Percentiles rank a stretch among this genome's conserved stretches.
Evolutionary conservation across 2,329 filamentous ascomycete genomes (phyloP).

Genomic region (Exophiala lecanii-corni): DNA sequence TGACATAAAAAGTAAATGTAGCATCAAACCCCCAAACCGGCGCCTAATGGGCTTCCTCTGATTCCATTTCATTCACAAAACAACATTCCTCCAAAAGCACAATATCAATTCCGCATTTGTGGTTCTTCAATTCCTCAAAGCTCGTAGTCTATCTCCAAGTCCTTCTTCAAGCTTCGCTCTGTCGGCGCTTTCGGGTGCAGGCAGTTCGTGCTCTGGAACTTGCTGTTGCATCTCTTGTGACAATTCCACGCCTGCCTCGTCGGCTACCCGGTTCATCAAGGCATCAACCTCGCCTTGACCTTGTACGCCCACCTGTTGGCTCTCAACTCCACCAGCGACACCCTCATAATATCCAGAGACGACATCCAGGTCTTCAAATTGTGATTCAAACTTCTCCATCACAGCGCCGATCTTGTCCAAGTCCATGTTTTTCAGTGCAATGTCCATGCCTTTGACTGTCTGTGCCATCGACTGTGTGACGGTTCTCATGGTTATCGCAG

Average conservation of each 20-base stretch:
- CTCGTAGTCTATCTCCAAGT: constrained; percentile 31
- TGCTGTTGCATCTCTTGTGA: constrained; percentile 60
- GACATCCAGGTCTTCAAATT: constrained; percentile 49
- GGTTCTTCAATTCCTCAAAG: constrained; percentile 31
- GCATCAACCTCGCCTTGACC: constrained; percentile 83
- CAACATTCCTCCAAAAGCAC: too few species aligned
- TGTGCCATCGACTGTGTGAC: constrained; percentile 42
- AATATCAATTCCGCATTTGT: too few species aligned
- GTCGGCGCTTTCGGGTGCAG: constrained; percentile 22
- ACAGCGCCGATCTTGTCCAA: constrained; percentile 56
- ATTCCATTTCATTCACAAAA: too few species aligned
- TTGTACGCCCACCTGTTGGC: constrained; percentile 39
- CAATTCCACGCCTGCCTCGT: constrained; percentile 81
- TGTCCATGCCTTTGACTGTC: constrained; percentile 42
- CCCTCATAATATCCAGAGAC: constrained; percentile 71
- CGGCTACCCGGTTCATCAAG: constrained; percentile 77
- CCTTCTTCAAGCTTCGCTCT: constrained; percentile 30
- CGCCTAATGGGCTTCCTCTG: too few species aligned
- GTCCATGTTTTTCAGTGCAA: constrained; percentile 43
- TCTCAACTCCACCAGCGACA: constrained; percentile 58
- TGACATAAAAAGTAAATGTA: too few species aligned
- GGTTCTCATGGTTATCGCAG: constrained; percentile 44
- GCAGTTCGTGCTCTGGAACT: constrained; percentile 21
- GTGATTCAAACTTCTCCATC: constrained; percentile 62
- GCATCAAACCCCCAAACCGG: too few species aligned